Evolutionary conservation across 1,284 basidiomycete species (phyloP).

Genomic region (Ustilago cynodontis): DNA sequence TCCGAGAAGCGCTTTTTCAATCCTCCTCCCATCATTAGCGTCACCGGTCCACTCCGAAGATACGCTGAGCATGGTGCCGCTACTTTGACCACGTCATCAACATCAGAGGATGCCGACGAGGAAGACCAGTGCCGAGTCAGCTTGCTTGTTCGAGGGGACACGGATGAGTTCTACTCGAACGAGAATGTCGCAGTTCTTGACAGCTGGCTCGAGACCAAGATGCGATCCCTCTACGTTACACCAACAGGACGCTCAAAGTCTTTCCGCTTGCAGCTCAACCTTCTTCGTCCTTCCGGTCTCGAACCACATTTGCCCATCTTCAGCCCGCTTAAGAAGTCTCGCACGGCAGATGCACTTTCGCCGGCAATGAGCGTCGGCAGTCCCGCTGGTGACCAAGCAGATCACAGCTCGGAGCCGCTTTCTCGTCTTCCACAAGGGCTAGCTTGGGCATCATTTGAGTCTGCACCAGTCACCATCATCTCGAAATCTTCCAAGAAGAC

Average conservation of each 20-base stretch:
- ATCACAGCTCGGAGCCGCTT: constrained; percentile 27
- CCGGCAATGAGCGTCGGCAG: constrained; percentile 28
- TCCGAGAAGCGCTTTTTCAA: constrained; percentile 91
- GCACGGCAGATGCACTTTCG: constrained; percentile 29
- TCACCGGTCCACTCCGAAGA: constrained; percentile 77
- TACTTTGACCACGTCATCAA: constrained; percentile 31
- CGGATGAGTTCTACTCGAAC: constrained; percentile 76
- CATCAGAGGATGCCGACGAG: constrained; percentile 36
- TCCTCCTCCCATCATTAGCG: constrained; percentile 87
- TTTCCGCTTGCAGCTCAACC: constrained; percentile 81
- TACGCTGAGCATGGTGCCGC: constrained; percentile 51
- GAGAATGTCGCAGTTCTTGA: constrained; percentile 70
- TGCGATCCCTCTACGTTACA: constrained; percentile 89
- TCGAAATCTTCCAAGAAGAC: constrained; percentile 98
- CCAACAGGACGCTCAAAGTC: constrained; percentile 89
- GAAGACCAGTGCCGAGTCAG: constrained; percentile 72
- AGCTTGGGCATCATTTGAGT: constrained; percentile 88
- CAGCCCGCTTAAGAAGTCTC: constrained; percentile 48
- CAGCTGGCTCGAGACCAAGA: constrained; percentile 79
- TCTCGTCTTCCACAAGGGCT: constrained; percentile 41
- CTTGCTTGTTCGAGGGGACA: constrained; percentile 86
- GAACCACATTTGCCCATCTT: constrained; percentile 49
- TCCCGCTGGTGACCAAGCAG: constrained; percentile 22
- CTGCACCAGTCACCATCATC: constrained; percentile 90
- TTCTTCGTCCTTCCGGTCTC: constrained; percentile 52